A percentile compares a stretch with the other conserved stretches of the same genome.
Evolutionary conservation across 2,329 filamentous ascomycete species (phyloP).

Genomic region (Fusarium siculi): DNA sequence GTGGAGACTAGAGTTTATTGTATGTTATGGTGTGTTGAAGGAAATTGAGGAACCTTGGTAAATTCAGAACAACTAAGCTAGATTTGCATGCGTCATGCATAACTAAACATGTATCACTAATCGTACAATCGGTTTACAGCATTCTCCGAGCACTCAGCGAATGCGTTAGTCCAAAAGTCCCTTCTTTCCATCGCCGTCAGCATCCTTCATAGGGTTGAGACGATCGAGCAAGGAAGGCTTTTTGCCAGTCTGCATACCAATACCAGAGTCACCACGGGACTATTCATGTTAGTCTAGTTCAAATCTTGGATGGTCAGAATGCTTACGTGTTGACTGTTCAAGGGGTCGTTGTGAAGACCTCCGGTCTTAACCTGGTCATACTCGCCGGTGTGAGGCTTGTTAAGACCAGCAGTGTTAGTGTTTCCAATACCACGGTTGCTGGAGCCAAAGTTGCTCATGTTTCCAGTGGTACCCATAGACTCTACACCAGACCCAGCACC

Average conservation of each 20-base stretch:
- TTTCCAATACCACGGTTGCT: slow-evolving; percentile 2
- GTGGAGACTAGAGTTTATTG: not conserved
- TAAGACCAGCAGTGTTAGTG: slow-evolving; percentile 18
- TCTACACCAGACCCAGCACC: slow-evolving; percentile 9
- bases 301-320: fast-evolving
- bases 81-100: not conserved
- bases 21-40: not conserved
- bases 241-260: slow-evolving; percentile 12
- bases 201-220: slow-evolving; percentile 37
- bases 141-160: not conserved
- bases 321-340: slow-evolving; percentile 27
- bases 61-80: not conserved
- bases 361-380: slow-evolving; percentile 22
- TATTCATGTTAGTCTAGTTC: not conserved
- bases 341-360: slow-evolving; percentile 24
- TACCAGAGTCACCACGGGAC: slow-evolving; percentile 26
- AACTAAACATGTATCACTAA: slow-evolving; percentile 7
- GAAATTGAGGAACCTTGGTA: not conserved
- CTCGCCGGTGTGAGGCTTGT: slow-evolving; percentile 4
- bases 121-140: slow-evolving; percentile 9
- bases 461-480: not conserved
- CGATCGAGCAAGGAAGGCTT: slow-evolving; percentile 38
- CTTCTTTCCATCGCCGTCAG: slow-evolving; percentile 41
- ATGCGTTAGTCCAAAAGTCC: slow-evolving; percentile 22
- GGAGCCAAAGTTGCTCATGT: not conserved